A percentile compares a stretch with the other conserved stretches of the same genome.
Conservation (phyloP, 78 protist species). For the Protostelium mycophagum region DNA sequence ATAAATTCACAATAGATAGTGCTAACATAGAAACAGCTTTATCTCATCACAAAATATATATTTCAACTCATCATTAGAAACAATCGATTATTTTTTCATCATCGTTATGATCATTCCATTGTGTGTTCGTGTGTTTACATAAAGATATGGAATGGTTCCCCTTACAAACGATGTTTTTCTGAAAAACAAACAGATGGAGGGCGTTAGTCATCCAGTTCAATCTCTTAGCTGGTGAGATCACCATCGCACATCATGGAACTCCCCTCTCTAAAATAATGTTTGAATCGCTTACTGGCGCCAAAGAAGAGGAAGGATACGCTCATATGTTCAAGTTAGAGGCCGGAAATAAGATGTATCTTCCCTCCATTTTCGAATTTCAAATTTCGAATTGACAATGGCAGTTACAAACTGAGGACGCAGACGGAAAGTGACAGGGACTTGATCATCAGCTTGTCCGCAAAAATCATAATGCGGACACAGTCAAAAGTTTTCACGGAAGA, state of each 20-base stretch:
- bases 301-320: background rate
- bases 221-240: background rate
- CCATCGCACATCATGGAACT: background rate
- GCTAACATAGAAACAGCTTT: no score
- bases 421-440: background rate
- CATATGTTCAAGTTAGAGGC: background rate
- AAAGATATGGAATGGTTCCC: no score
- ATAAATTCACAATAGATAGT: no score
- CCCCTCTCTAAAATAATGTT: background rate
- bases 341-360: background rate
- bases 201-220: background rate
- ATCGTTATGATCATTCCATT: no score
- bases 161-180: no score
- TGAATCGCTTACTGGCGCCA: background rate
- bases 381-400: background rate
- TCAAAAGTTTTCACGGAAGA: background rate
- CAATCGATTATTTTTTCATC: no score
- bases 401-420: background rate
- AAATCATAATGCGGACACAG: background rate
- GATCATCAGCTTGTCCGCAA: background rate
- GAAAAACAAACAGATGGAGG: constrained; percentile 2
- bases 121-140: no score
- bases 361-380: background rate
- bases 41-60: no score
- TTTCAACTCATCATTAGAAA: no score